A percentile compares a stretch with the other conserved stretches of the same genome.
Evolutionary conservation across 345 rosid genomes (phyloP).

Genomic region (Corchorus capsularis): DNA sequence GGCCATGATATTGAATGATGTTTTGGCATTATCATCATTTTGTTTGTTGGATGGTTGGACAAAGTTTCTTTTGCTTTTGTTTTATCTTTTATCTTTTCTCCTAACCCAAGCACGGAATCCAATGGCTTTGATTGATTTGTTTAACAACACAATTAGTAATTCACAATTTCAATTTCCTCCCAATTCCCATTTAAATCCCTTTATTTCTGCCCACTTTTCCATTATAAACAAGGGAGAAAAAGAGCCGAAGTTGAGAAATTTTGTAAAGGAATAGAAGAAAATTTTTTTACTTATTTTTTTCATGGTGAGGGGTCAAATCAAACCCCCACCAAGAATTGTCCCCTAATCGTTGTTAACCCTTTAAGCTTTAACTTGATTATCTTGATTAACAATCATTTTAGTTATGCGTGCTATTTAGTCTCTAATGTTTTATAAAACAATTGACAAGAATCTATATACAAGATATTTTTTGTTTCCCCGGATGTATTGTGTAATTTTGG

Average conservation of each 20-base stretch:
- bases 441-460: too few species aligned
- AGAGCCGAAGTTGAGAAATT: not conserved
- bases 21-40: constrained; percentile 9
- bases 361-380: not conserved
- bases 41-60: constrained; percentile 19
- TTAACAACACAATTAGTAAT: not conserved
- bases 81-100: constrained; percentile 11
- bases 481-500: too few species aligned
- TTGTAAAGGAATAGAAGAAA: not conserved
- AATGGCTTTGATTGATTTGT: not conserved
- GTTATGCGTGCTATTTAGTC: not conserved
- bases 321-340: not conserved
- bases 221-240: not conserved
- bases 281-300: not conserved
- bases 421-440: too few species aligned
- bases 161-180: not conserved
- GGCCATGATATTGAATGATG: constrained; percentile 18
- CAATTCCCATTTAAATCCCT: not conserved
- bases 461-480: too few species aligned
- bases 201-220: not conserved
- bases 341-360: not conserved
- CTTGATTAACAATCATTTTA: not conserved
- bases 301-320: not conserved
- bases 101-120: not conserved
- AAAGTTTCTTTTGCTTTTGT: constrained; percentile 26